Percentiles rank a stretch among this genome's conserved stretches.
Evolutionary conservation across 2,329 filamentous ascomycete genomes (phyloP).

Genomic region (Fusarium sp.): DNA sequence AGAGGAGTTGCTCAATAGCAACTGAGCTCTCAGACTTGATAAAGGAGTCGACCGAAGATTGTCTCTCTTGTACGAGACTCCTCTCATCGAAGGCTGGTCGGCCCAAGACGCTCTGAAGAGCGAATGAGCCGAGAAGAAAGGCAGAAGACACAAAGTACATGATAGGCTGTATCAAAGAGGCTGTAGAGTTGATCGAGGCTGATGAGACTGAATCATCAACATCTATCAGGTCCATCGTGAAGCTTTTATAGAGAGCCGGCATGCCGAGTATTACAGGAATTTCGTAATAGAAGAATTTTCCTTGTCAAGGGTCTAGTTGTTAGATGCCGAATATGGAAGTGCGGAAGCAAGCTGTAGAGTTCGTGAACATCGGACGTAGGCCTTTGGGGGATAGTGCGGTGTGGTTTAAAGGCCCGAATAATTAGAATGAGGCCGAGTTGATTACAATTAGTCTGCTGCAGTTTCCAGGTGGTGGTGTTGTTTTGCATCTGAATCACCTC

Average conservation of each 20-base stretch:
- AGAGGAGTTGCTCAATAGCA: slow-evolving; percentile 62
- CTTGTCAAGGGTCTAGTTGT: slow-evolving; percentile 8
- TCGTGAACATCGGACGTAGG: slow-evolving; percentile 18
- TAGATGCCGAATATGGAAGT: slow-evolving; percentile 33
- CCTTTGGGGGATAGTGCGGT: slow-evolving; percentile 37
- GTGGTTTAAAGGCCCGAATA: slow-evolving; percentile 43
- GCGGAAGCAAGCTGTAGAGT: slow-evolving; percentile 23
- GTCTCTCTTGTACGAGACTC: slow-evolving; percentile 50
- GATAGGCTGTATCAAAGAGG: slow-evolving; percentile 49
- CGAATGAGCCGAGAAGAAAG: slow-evolving; percentile 61
- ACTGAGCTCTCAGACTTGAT: slow-evolving; percentile 62
- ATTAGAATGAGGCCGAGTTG: slow-evolving; percentile 34
- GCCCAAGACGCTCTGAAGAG: slow-evolving; percentile 62
- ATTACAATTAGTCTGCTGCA: background rate
- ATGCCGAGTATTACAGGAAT: background rate
- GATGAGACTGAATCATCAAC: slow-evolving; percentile 39
- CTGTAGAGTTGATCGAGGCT: slow-evolving; percentile 44
- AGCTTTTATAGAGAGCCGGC: slow-evolving; percentile 33
- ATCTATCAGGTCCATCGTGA: slow-evolving; percentile 40
- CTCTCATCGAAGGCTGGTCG: slow-evolving; percentile 49
- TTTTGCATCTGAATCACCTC: slow-evolving; percentile 8
- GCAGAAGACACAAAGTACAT: slow-evolving; percentile 63
- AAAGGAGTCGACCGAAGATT: slow-evolving; percentile 62
- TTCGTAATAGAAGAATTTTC: background rate
- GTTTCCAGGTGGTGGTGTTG: slow-evolving; percentile 13